Evolutionary conservation across 179 eudicot genomes (phyloP), one percentile per base, ranked within the genome.

Genomic region (Drosera spatulata): DNA sequence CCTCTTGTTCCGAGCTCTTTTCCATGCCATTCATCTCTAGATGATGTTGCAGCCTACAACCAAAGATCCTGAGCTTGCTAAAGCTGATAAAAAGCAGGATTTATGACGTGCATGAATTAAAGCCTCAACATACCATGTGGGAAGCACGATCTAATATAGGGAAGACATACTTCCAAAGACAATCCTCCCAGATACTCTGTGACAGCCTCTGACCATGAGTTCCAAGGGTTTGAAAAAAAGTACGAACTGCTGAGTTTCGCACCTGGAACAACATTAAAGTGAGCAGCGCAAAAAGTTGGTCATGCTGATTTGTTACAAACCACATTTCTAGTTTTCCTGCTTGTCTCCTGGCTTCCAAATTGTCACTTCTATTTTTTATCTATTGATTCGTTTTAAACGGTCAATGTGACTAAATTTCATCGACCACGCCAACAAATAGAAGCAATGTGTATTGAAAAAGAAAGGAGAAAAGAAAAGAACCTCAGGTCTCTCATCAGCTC

Each of bases 401-500:
- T 43, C 2, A 43, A 4, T 7, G 4, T 3, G 5, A 43, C 45
- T 43, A 4, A 1, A 7, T 4, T 43, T 43, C 45, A 43, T 43
- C 8, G 6, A 43, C 45, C 45, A 43, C 8, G 1, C 45, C 45
- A 43, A 4, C 6, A 4, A 0, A 7, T 43, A 43, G 6, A 42
- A 42, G 45, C 1, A 43, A 1, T 4, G 5, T 43, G 45, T 4
- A 43, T 43, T 4, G 8, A 43, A 43, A 43, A 7, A 43, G 8
- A 4, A 43, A 43, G 8, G 8, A 43, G 45, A 43, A 43, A 43
- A 43, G 45, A 7, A 7, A 43, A 51, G 54, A 85, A 93, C 99
- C 96, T 93, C 99, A 42, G 99, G 99, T 66, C 99, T 86, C 64
- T 84, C 99, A 79, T 93, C 99, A 63, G 93, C 85, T 64, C 96